Evolutionary conservation across 1,284 basidiomycete genomes (phyloP).

Genomic region (Pholiota adiposa): DNA sequence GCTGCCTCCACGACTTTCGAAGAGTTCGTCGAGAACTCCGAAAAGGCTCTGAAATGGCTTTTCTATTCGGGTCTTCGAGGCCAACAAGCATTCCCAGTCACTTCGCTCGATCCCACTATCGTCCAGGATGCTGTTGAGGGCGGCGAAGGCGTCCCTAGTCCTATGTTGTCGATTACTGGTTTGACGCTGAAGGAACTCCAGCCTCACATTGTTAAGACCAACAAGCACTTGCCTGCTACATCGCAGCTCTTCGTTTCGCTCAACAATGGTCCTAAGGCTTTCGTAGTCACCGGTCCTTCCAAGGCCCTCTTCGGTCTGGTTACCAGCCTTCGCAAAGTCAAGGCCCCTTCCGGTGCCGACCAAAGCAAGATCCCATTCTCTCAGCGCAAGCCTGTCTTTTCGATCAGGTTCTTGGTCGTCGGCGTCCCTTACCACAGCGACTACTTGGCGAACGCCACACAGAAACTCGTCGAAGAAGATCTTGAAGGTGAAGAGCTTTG

Average conservation of each 20-base stretch:
- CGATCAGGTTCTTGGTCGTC: constrained; percentile 91
- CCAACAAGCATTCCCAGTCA: constrained; percentile 94
- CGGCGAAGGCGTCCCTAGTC: constrained; percentile 91
- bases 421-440: constrained; percentile 95
- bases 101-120: constrained; percentile 88
- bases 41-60: constrained; percentile 88
- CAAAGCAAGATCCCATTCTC: constrained; percentile 95
- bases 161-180: constrained; percentile 93
- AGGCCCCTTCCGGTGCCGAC: constrained; percentile 86
- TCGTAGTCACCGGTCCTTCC: constrained; percentile 93
- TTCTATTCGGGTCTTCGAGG: constrained; percentile 95
- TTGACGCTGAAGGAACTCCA: constrained; percentile 81
- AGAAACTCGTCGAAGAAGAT: constrained; percentile 78
- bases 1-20: constrained; percentile 81
- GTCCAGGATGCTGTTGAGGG: constrained; percentile 89
- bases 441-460: constrained; percentile 81
- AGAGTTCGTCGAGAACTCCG: constrained; percentile 74
- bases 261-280: constrained; percentile 89
- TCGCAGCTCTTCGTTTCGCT: constrained; percentile 87
- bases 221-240: constrained; percentile 81
- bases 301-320: constrained; percentile 95
- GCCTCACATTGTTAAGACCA: constrained; percentile 86
- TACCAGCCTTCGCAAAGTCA: constrained; percentile 86
- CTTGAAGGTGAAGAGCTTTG: constrained; percentile 82
- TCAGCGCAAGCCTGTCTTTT: constrained; percentile 94